Evolutionary conservation across 2,329 filamentous ascomycete genomes (phyloP), one percentile per base, ranked within the genome.

Genomic region (Beauveria caledonica): DNA sequence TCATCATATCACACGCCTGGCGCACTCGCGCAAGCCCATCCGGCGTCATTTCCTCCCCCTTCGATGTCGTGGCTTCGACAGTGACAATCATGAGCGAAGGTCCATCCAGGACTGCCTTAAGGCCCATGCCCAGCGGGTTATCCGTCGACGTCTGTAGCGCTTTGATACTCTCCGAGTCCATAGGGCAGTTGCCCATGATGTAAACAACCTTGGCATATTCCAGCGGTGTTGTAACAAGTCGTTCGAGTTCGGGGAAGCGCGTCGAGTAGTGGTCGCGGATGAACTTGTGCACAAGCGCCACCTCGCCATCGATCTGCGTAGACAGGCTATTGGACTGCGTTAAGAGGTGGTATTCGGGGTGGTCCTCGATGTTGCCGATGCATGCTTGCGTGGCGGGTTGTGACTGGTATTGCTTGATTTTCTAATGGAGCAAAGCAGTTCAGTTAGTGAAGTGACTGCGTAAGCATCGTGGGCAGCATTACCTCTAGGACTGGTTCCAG

Each of bases 141-240:
- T 95, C 83, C 8, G 86, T 84, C 3, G 88, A 90, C 17, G 84
- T 82, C 62, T 92, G 87, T 51, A 96, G 80, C 2, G 81, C 78
- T 72, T 92, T 93, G 76, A 97, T 93, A 67, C 87, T 89, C 39
- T 86, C 84, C 59, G 81, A 79, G 68, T 95, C 88, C 78, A 97
- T 84, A 15, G 94, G 92, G 0, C 91, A 91, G 76, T 97, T 97
- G 66, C 90, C 89, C 63, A 99, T 83, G 65, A 97, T 95, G 3
- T 90, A 87, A 9, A 97, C 94, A 0, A 94, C 90, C 77, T 96
- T 96, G 29, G 93, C 92, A 75, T 97, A 99, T 71, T 97, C 91
- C 55, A 97, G 81, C 1, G 94, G 92, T 68, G 93, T 96, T 61
- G 90, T 91, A 62, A 99, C 88, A 39, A 99, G 83, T 21, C 83